Conservation (phyloP, 2,329 filamentous ascomycete species). For the Capronia epimyces region DNA sequence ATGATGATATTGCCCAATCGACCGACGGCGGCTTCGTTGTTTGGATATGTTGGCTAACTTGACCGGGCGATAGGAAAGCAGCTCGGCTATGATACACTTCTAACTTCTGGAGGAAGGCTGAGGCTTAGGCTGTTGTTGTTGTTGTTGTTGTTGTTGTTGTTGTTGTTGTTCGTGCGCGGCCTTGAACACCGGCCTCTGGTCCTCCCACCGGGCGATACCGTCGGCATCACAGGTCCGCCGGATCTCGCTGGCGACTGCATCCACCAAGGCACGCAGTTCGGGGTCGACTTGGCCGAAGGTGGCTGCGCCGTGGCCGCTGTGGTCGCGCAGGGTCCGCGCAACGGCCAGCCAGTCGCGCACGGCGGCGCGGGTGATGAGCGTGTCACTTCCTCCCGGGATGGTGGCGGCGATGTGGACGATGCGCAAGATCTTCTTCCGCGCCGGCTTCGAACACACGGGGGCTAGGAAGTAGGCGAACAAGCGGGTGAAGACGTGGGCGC, state of each 20-base stretch:
- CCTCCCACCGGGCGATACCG: conserved; percentile 18
- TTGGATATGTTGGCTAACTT: too few relatives aligned
- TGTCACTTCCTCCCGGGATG: conserved; percentile 65
- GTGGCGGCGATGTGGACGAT: conserved; percentile 61
- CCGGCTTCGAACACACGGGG: conserved; percentile 55
- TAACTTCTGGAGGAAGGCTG: too few relatives aligned
- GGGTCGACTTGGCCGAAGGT: conserved; percentile 7
- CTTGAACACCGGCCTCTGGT: conserved; percentile 7
- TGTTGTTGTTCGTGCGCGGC: background rate
- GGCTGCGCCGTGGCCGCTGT: conserved; percentile 13
- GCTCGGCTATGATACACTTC: too few relatives aligned
- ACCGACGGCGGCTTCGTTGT: too few relatives aligned
- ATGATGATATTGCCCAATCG: too few relatives aligned
- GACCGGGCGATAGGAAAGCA: too few relatives aligned
- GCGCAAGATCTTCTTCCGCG: conserved; percentile 58
- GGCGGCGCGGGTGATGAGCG: conserved; percentile 71
- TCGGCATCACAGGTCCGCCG: conserved; percentile 9
- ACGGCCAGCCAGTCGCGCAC: conserved; percentile 60
- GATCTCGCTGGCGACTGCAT: conserved; percentile 10
- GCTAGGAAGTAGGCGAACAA: conserved; percentile 64
- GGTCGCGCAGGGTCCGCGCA: conserved; percentile 8
- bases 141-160: too few relatives aligned
- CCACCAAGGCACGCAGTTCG: conserved; percentile 11
- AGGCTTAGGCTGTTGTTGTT: too few relatives aligned
- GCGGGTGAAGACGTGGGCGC: conserved; percentile 66